phyloP scores from a whole-genome alignment of 2,329 filamentous ascomycete species.

The Cercospora sp. region DNA sequence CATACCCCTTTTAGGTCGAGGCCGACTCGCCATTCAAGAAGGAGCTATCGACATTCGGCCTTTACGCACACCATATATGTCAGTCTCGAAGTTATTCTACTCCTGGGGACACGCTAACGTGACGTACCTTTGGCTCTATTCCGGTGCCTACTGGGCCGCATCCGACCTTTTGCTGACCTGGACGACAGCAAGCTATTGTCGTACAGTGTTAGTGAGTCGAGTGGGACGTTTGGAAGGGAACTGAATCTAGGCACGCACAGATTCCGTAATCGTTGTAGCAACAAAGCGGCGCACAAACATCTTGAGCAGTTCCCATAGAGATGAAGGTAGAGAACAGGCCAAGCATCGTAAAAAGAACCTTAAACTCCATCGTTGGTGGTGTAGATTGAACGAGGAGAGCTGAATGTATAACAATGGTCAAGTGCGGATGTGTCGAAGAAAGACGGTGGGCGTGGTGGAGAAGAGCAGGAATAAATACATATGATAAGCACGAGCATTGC shows the following conservation, averaged over 20 bases:
- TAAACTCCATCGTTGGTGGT: neutral
- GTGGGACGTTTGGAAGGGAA: neutral
- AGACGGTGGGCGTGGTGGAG: neutral
- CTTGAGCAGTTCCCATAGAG: neutral
- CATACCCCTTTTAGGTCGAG: neutral
- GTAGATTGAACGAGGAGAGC: neutral
- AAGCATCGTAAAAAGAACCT: neutral
- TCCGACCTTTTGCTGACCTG: neutral
- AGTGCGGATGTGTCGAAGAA: neutral
- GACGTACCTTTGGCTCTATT: neutral
- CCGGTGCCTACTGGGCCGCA: neutral
- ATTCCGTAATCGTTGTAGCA: neutral
- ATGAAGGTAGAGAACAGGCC: neutral
- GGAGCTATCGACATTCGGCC: neutral
- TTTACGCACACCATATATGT: neutral
- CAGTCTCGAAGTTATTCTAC: neutral
- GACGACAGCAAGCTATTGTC: neutral
- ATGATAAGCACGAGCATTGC: too few species aligned
- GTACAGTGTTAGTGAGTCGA: neutral
- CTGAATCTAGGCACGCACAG: neutral
- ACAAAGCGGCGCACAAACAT: neutral
- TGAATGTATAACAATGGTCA: neutral
- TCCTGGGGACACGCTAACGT: neutral
- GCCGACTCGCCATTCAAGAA: neutral
- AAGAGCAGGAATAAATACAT: neutral